phyloP scores from a whole-genome alignment of 371 early-diverging fungal genomes.

The Mucor piriformis region DNA sequence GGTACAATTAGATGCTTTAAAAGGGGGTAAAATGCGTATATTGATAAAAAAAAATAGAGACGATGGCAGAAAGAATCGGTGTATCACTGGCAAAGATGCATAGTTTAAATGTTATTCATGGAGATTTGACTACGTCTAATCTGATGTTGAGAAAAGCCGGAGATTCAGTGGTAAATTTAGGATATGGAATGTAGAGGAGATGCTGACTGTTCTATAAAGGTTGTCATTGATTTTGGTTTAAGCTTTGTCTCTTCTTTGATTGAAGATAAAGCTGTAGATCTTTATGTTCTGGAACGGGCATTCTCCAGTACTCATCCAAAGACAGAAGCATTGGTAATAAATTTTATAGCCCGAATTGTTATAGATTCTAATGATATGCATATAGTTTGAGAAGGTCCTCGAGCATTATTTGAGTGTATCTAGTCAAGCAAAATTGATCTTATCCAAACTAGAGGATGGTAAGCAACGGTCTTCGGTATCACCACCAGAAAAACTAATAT shows the following conservation, averaged over 20 bases:
- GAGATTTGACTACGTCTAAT: slow-evolving; percentile 99
- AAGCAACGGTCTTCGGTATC: slow-evolving; percentile 10
- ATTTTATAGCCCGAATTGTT: background rate
- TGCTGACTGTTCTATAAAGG: slow-evolving; percentile 26
- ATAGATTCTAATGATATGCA: too few relatives aligned
- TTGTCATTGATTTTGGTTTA: slow-evolving; percentile 98
- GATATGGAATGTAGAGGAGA: background rate
- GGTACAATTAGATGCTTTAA: slow-evolving; percentile 12
- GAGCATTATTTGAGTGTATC: slow-evolving; percentile 59
- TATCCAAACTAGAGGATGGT: slow-evolving; percentile 88
- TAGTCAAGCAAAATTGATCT: slow-evolving; percentile 59
- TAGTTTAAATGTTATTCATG: slow-evolving; percentile 88
- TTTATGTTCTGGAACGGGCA: slow-evolving; percentile 98
- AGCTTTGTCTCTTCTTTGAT: slow-evolving; percentile 79
- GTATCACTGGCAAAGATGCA: slow-evolving; percentile 84
- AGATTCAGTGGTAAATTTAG: slow-evolving; percentile 51
- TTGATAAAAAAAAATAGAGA: slow-evolving; percentile 13
- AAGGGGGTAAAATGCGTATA: background rate
- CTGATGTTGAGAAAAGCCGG: slow-evolving; percentile 71
- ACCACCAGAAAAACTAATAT: background rate
- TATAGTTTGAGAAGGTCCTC: slow-evolving; percentile 50
- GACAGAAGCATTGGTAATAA: slow-evolving; percentile 69
- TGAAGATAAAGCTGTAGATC: slow-evolving; percentile 99
- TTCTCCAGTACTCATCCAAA: slow-evolving; percentile 90
- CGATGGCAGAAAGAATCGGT: slow-evolving; percentile 68